Conservation (phyloP, 2,329 filamentous ascomycete species). For the Diaporthe batatas region DNA sequence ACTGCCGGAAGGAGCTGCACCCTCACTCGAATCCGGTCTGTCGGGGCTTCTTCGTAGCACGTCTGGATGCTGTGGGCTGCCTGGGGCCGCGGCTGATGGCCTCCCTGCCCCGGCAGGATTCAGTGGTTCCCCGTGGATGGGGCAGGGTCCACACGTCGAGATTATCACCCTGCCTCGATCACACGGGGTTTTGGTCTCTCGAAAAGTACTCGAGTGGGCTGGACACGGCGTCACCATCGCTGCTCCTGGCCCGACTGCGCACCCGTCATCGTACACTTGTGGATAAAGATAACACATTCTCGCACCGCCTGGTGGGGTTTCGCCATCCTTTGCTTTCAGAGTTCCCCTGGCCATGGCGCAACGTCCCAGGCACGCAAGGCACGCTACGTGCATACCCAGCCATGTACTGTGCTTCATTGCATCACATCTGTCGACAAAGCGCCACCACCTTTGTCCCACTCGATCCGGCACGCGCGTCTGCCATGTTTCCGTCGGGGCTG, state of each 20-base stretch:
- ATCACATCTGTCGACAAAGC: conserved; percentile 7
- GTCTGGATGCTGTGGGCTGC: conserved; percentile 15
- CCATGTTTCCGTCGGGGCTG: background rate
- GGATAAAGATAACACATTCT: conserved; percentile 26
- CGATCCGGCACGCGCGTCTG: background rate
- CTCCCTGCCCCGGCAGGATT: conserved; percentile 23
- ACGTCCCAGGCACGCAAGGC: background rate
- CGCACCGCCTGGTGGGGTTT: background rate
- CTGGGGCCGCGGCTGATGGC: conserved; percentile 8
- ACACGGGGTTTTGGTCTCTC: conserved; percentile 8
- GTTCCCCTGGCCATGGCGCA: background rate
- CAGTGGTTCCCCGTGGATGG: background rate
- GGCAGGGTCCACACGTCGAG: conserved; percentile 24
- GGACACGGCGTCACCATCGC: conserved; percentile 13
- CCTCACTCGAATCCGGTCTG: conserved; percentile 12
- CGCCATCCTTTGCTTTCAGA: background rate
- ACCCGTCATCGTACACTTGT: conserved; percentile 27
- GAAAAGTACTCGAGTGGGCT: conserved; percentile 5
- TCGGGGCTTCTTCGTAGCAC: conserved; percentile 7
- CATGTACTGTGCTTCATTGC: too few species aligned
- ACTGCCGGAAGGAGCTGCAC: background rate
- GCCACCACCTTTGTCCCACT: conserved; percentile 8
- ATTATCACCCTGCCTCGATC: conserved; percentile 2
- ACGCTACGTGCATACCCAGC: too few species aligned
- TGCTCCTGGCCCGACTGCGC: conserved; percentile 2